Evolutionary conservation across 2,329 filamentous ascomycete species (phyloP), one percentile per base, ranked within the genome.

Genomic region (Alternaria consortialis): DNA sequence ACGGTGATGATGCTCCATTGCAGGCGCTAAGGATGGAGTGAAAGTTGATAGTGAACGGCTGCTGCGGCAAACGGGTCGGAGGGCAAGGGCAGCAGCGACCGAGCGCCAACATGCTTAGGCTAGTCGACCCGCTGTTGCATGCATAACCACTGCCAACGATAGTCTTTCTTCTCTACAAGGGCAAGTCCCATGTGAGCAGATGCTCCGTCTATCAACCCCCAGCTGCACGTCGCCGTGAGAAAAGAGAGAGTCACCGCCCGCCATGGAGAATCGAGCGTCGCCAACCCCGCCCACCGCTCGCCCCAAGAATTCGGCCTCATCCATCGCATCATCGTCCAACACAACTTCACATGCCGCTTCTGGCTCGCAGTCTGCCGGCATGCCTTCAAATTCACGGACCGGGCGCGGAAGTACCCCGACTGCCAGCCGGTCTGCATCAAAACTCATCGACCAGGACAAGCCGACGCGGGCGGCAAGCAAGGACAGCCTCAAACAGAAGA

Each of bases 401-500:
- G 63, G 60, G 58, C 70, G 74, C 27, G 74, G 71, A 36, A 65
- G 59, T 55, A 73, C 75, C 4, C 73, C 73, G 8, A 72, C 69
- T 8, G 62, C 70, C 40, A 72, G 66, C 64, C 73, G 70, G 8
- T 69, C 74, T 17, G 63, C 75, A 20, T 62, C 68, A 34, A 75
- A 77, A 65, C 69, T 71, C 37, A 65, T 54, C 61, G 74, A 76
- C 34, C 64, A 61, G 52, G 72, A 78, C 39, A 70, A 68, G 51
- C 71, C 74, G 36, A 34, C 53, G 25, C 73, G 76, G 42, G 70
- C 76, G 11, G 66, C 75, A 39, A 79, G 76, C 69, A 79, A 73
- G 56, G 75, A 78, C 69, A 79, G 76, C 73, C 76, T 80, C 51
- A 77, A 74, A 67, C 72, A 75, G 63, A 79, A 78, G 70, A 72